Evolutionary conservation across 2,329 filamentous ascomycete species (phyloP).

Genomic region (Colletotrichum acutatum): DNA sequence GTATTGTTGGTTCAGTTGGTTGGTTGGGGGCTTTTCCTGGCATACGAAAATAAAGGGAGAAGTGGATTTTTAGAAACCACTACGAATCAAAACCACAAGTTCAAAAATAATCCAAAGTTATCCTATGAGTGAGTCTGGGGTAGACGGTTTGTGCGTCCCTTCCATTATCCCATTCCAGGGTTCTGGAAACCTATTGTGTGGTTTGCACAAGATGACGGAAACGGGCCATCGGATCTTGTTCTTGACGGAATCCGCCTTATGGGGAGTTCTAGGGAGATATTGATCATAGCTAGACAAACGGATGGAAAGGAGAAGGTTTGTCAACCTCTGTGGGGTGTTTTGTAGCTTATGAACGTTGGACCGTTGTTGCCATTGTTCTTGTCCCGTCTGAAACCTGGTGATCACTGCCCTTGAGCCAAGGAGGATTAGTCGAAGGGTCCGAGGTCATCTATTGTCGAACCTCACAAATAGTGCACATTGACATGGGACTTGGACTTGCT

Average conservation of each 20-base stretch:
- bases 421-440: not conserved
- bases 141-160: not conserved
- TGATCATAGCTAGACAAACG: not conserved
- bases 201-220: not conserved
- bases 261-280: not conserved
- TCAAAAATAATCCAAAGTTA: not conserved
- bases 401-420: not conserved
- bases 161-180: not conserved
- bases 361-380: not conserved
- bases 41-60: not conserved
- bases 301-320: not conserved
- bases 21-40: not conserved
- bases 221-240: not conserved
- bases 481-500: not conserved
- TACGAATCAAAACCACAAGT: not conserved
- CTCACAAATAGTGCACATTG: not conserved
- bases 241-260: not conserved
- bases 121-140: too few species aligned
- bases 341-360: not conserved
- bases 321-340: not conserved
- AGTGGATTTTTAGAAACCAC: not conserved
- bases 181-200: too few species aligned
- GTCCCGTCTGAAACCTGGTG: not conserved
- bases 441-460: not conserved
- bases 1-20: not conserved